Conservation (phyloP, 805 yeast genomes). For the Yarrowia sp. region DNA sequence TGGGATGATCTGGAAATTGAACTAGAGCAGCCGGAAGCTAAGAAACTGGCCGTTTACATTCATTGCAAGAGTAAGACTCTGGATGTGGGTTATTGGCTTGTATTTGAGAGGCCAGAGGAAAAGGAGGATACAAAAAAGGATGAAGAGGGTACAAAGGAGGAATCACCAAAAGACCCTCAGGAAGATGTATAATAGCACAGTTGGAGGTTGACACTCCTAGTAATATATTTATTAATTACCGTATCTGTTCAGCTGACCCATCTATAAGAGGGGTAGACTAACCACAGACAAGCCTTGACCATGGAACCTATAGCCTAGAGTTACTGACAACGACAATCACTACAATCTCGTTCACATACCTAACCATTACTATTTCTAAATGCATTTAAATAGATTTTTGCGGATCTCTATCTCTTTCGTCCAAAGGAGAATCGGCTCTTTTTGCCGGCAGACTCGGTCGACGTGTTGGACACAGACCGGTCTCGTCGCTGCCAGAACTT, state of each 20-base stretch:
- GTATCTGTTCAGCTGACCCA: neutral
- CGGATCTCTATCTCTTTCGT: conserved; percentile 9
- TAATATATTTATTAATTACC: neutral
- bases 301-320: no score
- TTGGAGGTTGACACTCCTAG: no score
- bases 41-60: conserved; percentile 8
- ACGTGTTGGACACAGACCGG: conserved; percentile 32
- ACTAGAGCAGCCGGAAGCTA: conserved; percentile 14
- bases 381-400: conserved; percentile 18
- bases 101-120: neutral
- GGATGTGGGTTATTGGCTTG: conserved; percentile 22
- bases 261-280: no score
- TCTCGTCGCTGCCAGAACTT: conserved; percentile 39
- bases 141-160: neutral
- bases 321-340: no score
- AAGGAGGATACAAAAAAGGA: neutral
- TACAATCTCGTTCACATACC: neutral
- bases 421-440: conserved; percentile 38
- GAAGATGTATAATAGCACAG: neutral
- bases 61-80: conserved; percentile 27
- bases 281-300: no score
- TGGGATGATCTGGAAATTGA: conserved; percentile 34
- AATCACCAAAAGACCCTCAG: neutral
- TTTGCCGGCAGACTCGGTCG: conserved; percentile 32
- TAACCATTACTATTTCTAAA: conserved; percentile 23